These are phyloP conservation scores for Spathaspora hagerdaliae DNA, from an alignment of 805 yeast species.

Conservation along the genomic window DNA sequence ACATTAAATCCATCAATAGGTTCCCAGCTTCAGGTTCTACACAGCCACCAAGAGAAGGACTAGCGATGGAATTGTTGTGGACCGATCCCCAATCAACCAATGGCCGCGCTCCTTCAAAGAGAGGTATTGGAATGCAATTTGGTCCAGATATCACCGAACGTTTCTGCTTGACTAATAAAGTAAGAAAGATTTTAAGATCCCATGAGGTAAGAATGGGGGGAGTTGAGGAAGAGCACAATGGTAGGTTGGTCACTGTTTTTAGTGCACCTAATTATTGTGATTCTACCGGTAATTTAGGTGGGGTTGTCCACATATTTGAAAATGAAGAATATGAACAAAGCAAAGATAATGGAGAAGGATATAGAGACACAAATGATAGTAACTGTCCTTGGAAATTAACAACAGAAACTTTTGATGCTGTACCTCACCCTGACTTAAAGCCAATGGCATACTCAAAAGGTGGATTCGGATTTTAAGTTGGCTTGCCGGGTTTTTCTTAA, in stretches of 20 bases:
- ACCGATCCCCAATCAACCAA: constrained; percentile 83
- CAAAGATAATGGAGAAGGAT: constrained; percentile 42
- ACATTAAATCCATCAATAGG: constrained; percentile 68
- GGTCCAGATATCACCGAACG: constrained; percentile 90
- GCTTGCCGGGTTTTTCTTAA: too few species aligned
- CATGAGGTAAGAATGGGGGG: constrained; percentile 96
- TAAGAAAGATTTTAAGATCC: constrained; percentile 82
- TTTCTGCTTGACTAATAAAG: constrained; percentile 67
- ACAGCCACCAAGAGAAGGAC: constrained; percentile 88
- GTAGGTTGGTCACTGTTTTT: constrained; percentile 86
- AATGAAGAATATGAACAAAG: constrained; percentile 42
- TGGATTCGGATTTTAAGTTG: constrained; percentile 35
- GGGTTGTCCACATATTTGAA: constrained; percentile 68
- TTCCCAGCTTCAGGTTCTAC: constrained; percentile 47
- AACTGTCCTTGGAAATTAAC: constrained; percentile 46
- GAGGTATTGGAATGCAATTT: constrained; percentile 95
- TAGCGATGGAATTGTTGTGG: constrained; percentile 96
- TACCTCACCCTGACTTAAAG: constrained; percentile 82
- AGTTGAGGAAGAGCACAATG: constrained; percentile 81
- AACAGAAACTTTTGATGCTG: constrained; percentile 68
- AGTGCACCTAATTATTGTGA: constrained; percentile 99
- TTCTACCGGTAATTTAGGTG: constrained; percentile 85
- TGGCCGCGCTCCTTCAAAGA: constrained; percentile 83
- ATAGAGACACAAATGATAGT: constrained; percentile 28
- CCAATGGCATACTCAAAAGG: constrained; percentile 84